Conservation (phyloP, 2,329 filamentous ascomycete species). For the Calonectria multiphialidica region DNA sequence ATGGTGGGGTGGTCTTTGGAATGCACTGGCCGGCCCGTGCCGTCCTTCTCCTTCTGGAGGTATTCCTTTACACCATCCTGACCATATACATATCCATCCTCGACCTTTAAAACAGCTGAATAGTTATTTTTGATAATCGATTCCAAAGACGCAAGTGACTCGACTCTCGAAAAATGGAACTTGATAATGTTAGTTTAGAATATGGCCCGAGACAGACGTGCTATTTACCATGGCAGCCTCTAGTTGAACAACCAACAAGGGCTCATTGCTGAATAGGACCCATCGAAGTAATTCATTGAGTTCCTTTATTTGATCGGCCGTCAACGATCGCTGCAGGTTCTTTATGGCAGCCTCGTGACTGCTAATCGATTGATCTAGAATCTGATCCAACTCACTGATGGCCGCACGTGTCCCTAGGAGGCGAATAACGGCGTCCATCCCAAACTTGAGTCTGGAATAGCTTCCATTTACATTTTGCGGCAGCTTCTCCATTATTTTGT, state of each 20-base stretch:
- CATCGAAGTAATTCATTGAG: neutral
- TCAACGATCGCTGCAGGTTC: neutral
- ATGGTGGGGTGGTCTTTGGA: neutral
- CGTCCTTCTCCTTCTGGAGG: neutral
- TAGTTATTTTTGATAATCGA: constrained; percentile 5
- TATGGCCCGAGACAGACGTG: too few relatives aligned
- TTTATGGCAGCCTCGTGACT: neutral
- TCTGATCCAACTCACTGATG: neutral
- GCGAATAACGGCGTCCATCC: neutral
- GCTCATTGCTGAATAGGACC: neutral
- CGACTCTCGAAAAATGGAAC: neutral
- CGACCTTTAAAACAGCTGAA: neutral
- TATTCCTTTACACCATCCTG: neutral
- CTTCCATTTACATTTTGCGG: neutral
- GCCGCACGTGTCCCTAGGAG: neutral
- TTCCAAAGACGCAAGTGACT: neutral
- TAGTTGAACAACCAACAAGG: neutral
- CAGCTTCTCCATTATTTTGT: neutral
- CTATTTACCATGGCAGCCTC: neutral
- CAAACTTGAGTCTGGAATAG: neutral
- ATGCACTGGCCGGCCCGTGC: neutral
- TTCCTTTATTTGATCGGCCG: neutral
- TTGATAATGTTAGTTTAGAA: neutral
- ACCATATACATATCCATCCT: neutral
- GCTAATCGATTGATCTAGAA: neutral